These are phyloP conservation scores for Podospora didyma DNA, from an alignment of 495 filamentous ascomycete species.

Conservation along the genomic window DNA sequence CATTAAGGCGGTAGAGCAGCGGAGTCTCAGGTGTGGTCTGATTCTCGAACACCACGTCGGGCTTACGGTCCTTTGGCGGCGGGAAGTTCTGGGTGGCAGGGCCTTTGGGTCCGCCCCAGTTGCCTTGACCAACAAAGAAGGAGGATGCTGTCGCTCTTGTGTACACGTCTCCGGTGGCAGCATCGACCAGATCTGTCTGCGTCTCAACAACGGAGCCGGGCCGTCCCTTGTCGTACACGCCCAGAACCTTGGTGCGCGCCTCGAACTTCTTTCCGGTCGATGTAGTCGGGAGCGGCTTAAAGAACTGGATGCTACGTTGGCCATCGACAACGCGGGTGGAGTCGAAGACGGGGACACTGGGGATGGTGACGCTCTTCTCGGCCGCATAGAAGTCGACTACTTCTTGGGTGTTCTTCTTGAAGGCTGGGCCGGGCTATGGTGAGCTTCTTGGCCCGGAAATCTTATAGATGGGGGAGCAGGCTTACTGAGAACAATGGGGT, in stretches of 20 bases:
- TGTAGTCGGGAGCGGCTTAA: constrained; percentile 71
- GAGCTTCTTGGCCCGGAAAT: background rate
- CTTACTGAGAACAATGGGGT: constrained; percentile 76
- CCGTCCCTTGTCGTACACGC: constrained; percentile 90
- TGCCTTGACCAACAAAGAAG: constrained; percentile 81
- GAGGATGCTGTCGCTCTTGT: constrained; percentile 60
- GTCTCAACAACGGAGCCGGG: constrained; percentile 78
- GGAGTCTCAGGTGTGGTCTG: constrained; percentile 68
- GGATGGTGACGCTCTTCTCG: constrained; percentile 57
- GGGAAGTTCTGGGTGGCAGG: constrained; percentile 71
- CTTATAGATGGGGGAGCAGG: background rate
- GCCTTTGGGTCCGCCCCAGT: constrained; percentile 89
- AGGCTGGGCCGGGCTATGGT: constrained; percentile 46
- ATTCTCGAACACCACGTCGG: constrained; percentile 68
- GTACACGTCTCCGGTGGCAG: constrained; percentile 65
- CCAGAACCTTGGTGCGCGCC: constrained; percentile 72
- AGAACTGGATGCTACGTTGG: constrained; percentile 72
- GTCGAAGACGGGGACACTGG: constrained; percentile 76
- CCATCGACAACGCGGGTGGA: constrained; percentile 72
- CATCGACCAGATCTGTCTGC: constrained; percentile 72
- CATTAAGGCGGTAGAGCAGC: constrained; percentile 77
- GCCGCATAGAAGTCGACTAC: constrained; percentile 82
- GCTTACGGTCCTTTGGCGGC: constrained; percentile 63
- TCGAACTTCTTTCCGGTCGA: constrained; percentile 72
- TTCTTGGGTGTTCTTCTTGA: constrained; percentile 74